Evolutionary conservation across 495 filamentous ascomycete genomes (phyloP).

Genomic region (Daldinia loculata): DNA sequence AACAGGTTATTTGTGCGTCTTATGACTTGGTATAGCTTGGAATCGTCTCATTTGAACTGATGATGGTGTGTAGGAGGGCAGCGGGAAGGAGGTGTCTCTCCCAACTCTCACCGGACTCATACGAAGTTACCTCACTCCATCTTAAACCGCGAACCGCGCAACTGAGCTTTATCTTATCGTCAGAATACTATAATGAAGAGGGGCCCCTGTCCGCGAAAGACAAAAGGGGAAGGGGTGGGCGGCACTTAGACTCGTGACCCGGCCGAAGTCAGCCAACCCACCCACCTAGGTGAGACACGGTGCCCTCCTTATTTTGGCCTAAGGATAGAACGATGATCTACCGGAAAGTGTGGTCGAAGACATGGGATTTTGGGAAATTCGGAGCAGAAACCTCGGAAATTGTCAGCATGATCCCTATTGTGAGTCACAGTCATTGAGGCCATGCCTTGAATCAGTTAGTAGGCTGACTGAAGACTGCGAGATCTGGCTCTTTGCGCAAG

Average conservation of each 20-base stretch:
- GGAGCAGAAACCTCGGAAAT: constrained; percentile 19
- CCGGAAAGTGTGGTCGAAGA: constrained; percentile 39
- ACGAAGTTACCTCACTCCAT: constrained; percentile 36
- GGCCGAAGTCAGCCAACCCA: constrained; percentile 46
- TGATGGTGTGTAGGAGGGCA: constrained; percentile 44
- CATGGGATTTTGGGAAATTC: constrained; percentile 34
- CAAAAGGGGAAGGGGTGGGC: constrained; percentile 43
- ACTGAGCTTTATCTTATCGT: constrained; percentile 48
- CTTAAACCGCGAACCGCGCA: constrained; percentile 22
- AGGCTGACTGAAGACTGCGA: constrained; percentile 26
- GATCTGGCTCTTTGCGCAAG: constrained; percentile 39
- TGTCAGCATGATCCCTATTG: constrained; percentile 37
- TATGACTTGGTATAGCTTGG: constrained; percentile 44
- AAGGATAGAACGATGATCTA: constrained; percentile 34
- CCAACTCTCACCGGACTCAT: constrained; percentile 38
- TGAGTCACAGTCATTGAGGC: constrained; percentile 42
- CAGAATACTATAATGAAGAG: constrained; percentile 29
- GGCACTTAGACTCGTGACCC: constrained; percentile 47
- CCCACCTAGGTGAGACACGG: constrained; percentile 48
- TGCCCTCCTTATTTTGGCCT: constrained; percentile 38
- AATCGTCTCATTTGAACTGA: constrained; percentile 32
- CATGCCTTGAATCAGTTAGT: constrained; percentile 20
- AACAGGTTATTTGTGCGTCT: constrained; percentile 42
- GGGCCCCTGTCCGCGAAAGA: constrained; percentile 37
- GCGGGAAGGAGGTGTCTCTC: constrained; percentile 36